Conservation (phyloP, 495 filamentous ascomycete species). For the Neurospora sp. region DNA sequence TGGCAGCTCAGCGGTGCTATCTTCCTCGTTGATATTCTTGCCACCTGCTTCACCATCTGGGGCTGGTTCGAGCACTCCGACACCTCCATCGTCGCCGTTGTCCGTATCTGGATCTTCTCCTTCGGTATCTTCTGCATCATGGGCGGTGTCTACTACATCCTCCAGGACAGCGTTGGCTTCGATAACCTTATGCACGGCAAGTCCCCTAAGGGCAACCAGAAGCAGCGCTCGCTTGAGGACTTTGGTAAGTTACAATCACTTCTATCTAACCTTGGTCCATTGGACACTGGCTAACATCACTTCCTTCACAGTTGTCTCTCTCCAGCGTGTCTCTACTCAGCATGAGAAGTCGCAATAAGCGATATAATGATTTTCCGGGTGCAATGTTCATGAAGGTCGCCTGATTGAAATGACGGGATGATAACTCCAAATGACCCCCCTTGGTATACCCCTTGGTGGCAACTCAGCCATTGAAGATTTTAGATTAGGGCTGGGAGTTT, state of each 20-base stretch:
- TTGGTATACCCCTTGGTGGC: conserved; percentile 10
- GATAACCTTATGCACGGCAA: conserved; percentile 91
- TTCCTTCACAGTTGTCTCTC: conserved; percentile 50
- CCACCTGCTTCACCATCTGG: conserved; percentile 73
- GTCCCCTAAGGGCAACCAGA: conserved; percentile 60
- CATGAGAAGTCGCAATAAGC: conserved; percentile 65
- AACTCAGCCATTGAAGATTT: conserved; percentile 14
- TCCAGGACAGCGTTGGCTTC: conserved; percentile 66
- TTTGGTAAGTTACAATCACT: conserved; percentile 44
- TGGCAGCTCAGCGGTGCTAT: conserved; percentile 72
- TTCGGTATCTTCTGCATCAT: conserved; percentile 62
- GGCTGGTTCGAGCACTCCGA: conserved; percentile 60
- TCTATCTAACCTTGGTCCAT: neutral
- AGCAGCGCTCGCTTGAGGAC: conserved; percentile 72
- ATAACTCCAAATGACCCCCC: conserved; percentile 6
- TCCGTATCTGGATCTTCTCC: conserved; percentile 85
- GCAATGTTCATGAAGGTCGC: conserved; percentile 6
- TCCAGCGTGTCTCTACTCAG: conserved; percentile 76
- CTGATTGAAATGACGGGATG: conserved; percentile 8
- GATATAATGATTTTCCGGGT: conserved; percentile 7
- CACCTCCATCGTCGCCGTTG: conserved; percentile 66
- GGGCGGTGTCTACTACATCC: conserved; percentile 58
- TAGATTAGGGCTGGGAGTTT: conserved; percentile 13
- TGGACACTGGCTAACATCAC: conserved; percentile 20
- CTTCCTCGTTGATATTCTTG: conserved; percentile 67